phyloP scores from a whole-genome alignment of 768 basidiomycete species.

The Plicaturopsis crispa region DNA sequence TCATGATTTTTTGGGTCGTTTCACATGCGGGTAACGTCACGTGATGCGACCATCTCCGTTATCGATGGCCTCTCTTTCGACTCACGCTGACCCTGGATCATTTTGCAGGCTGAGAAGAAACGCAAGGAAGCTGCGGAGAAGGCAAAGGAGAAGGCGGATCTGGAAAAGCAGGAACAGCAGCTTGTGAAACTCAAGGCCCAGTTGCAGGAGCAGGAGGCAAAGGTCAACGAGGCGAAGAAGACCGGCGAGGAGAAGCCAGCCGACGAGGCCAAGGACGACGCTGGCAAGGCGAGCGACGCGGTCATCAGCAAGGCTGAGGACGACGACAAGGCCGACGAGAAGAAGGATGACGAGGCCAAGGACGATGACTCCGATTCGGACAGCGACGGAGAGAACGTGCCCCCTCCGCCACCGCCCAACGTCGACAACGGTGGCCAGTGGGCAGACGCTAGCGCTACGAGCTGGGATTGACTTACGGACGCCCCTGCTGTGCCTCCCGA shows the following conservation, averaged over 20 bases:
- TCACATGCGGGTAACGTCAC: too few relatives aligned
- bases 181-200: constrained; percentile 44
- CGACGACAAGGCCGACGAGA: constrained; percentile 19
- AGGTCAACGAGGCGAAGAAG: constrained; percentile 33
- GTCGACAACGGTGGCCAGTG: not conserved
- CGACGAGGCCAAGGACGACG: constrained; percentile 27
- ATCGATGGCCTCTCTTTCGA: constrained; percentile 3
- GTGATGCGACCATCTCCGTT: too few relatives aligned
- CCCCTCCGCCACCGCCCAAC: not conserved
- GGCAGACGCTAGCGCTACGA: too few relatives aligned
- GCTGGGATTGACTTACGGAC: not conserved
- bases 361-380: constrained; percentile 13
- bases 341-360: constrained; percentile 14
- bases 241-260: constrained; percentile 36
- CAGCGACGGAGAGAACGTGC: not conserved
- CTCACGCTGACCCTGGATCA: constrained; percentile 6
- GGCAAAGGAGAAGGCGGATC: constrained; percentile 52
- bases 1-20: constrained; percentile 3
- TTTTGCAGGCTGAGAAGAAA: constrained; percentile 32
- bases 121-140: constrained; percentile 36
- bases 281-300: constrained; percentile 15
- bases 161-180: constrained; percentile 59
- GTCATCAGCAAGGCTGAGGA: constrained; percentile 16
- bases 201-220: constrained; percentile 47
- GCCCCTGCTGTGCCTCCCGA: not conserved